Base-by-base conservation (phyloP, 2,329 filamentous ascomycete genomes). In the Neonectria magnoliae region DNA sequence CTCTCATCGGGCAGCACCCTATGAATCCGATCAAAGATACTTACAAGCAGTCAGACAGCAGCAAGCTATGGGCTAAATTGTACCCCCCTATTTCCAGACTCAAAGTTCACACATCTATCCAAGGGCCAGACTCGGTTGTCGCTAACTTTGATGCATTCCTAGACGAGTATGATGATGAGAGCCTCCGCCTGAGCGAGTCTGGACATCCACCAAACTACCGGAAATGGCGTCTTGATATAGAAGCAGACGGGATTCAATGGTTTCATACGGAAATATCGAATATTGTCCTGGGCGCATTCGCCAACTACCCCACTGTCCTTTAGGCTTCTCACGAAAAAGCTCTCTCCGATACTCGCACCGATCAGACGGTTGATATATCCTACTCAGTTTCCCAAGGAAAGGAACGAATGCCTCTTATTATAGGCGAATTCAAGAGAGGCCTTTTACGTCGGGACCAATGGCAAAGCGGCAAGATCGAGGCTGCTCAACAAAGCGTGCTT, bases 231-330 rank as follows among this genome's bases (percentile, higher is more conserved):
- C 31, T 55, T 14, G 52, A 55, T 22, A 29, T 36, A 44, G 52
- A 55, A 55, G 52, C 18, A 27, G 52, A 55, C 22, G 36, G 33
- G 16, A 44, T 42, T 42, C 52, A 55, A 22, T 55, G 52, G 52
- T 55, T 44, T 55, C 52, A 55, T 42, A 42, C 52, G 6, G 52
- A 55, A 55, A 41, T 55, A 55, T 55, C 52, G 18, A 55, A 55
- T 44, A 45, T 55, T 45, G 36, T 41, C 52, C 52, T 55, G 5
- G n/a, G 52, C 36, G 52, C 52, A 55, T 55, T 55, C 36, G 33
- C 52, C 44, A 55, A 22, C 5, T 45, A 42, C 44, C 52, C 52
- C 22, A 44, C 16, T 27, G 22, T 29, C 36, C 52, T 55, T 20
- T 36, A 55, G 38, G 22, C 52, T 27, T 55, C 52, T 29, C 52